Base-by-base conservation (phyloP, 768 basidiomycete species). In the Inosperma sp. region DNA sequence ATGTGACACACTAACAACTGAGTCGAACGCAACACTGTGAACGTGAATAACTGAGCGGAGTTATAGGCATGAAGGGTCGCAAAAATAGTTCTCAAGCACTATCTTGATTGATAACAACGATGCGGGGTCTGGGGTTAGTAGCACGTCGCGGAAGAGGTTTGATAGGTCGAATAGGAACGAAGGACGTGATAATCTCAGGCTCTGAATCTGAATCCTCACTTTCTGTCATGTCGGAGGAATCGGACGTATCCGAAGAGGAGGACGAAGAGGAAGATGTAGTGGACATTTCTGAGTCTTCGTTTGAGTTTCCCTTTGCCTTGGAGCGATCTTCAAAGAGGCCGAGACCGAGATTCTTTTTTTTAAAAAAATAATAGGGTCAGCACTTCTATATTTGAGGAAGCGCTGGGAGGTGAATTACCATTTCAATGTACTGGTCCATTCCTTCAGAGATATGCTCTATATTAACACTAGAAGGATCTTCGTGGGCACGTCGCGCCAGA, bases 391-490 rank as follows among this genome's bases (percentile, higher is more conserved):
- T 19, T 36, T 19, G 47, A 29, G 27, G 17, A 33, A 19, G 16
- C 9, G 29, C 35, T 45, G 42, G 39, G 17, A 51, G 17, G 36
- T 44, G 16, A 59, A 68, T 43, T 56, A 81, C 84, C 83, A 86
- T 86, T 63, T 86, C 78, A 56, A 88, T 82, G 60, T 84, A 79
- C 51, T 66, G 73, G 1, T 70, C 72, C 44, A 69, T 71, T n/a
- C 68, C 68, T 17, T 68, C 71, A 6, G 69, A 66, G 19, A 88
- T 57, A 50, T 83, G 73, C 63, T 89, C 87, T 33, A 89, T 86
- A 59, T 88, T 80, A n/a, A 88, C 68, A 56, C 80, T 83, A 14
- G 63, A 60, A 1, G 82, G 83, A 52, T 82, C 74, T 33, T 65
- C 62, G 31, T 73, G 64, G 8, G 68, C 69, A n/a, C 71, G 71